Evolutionary conservation across 139 green algal species (phyloP).

Genomic region (Diplosphaera chodatii): DNA sequence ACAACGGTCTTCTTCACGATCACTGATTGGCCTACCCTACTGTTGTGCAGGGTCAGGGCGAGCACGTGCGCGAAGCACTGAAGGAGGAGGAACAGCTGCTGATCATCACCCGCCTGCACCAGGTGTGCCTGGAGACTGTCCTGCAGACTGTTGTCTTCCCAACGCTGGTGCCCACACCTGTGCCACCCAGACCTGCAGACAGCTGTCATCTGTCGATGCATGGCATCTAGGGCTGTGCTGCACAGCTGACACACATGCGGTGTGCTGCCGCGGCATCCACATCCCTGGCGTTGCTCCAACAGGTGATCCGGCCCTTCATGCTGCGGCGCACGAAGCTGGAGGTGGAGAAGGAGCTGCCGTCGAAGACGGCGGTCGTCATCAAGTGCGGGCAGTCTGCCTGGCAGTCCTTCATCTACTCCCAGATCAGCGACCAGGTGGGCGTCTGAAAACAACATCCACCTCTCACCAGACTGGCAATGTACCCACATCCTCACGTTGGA

Average conservation of each 20-base stretch:
- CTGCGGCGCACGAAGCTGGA: slow-evolving; percentile 43
- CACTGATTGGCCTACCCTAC: neutral
- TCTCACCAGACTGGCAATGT: too few species aligned
- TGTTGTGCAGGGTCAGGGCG: slow-evolving; percentile 8
- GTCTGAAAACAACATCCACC: too few species aligned
- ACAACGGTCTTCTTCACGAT: too few species aligned
- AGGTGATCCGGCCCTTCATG: slow-evolving; percentile 51
- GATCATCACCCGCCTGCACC: slow-evolving; percentile 59
- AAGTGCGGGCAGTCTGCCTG: slow-evolving; percentile 61
- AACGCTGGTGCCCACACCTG: too few species aligned
- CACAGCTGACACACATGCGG: too few species aligned
- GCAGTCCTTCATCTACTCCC: slow-evolving; percentile 53
- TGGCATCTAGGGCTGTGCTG: too few species aligned
- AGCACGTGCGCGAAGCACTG: slow-evolving; percentile 19
- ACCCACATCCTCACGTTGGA: too few species aligned
- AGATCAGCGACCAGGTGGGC: slow-evolving; percentile 38
- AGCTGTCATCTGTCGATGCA: too few species aligned
- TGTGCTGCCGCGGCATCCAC: too few species aligned
- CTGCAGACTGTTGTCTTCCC: too few species aligned
- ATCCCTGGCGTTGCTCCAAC: neutral
- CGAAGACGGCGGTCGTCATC: slow-evolving; percentile 46
- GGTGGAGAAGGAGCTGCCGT: slow-evolving; percentile 50
- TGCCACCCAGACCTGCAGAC: too few species aligned
- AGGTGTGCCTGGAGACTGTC: slow-evolving; percentile 25
- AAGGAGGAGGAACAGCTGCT: slow-evolving; percentile 53